Evolutionary conservation across 129 eudicot genomes (phyloP).

Genomic region (Lonicera japonica): DNA sequence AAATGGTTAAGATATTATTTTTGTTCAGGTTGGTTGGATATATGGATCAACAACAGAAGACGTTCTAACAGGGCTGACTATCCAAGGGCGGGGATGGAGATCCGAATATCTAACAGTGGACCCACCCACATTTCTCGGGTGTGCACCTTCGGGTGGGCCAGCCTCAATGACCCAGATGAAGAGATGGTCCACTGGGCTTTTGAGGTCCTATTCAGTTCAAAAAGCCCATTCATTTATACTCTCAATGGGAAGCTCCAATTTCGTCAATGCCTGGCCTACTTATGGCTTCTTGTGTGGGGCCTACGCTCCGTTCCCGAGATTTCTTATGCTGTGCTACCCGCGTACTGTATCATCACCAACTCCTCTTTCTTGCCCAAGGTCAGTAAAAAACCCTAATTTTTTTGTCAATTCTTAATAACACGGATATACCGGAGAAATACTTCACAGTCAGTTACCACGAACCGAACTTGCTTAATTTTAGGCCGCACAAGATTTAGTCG

Average conservation of each 20-base stretch:
- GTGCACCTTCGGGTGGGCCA: constrained; percentile 40
- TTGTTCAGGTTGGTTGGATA: constrained; percentile 42
- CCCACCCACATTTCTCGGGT: constrained; percentile 39
- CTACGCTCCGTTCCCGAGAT: constrained; percentile 35
- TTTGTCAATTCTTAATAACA: too few relatives aligned
- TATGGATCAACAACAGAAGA: constrained; percentile 58
- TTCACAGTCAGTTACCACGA: too few relatives aligned
- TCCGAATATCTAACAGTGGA: constrained; percentile 19
- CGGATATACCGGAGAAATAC: too few relatives aligned
- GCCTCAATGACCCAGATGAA: constrained; percentile 31
- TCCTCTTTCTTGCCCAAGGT: constrained; percentile 43
- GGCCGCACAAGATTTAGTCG: too few relatives aligned
- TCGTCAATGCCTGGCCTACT: constrained; percentile 52
- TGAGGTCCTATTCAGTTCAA: constrained; percentile 30
- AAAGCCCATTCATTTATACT: constrained; percentile 29
- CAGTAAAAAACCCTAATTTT: background rate
- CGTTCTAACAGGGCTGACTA: constrained; percentile 32
- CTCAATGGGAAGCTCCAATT: constrained; percentile 33
- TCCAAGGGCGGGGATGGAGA: constrained; percentile 50
- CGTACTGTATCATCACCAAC: constrained; percentile 36
- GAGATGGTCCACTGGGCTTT: constrained; percentile 51
- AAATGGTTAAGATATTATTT: too few relatives aligned
- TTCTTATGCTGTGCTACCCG: constrained; percentile 38
- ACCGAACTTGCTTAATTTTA: too few relatives aligned
- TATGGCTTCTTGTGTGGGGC: constrained; percentile 28